phyloP scores from a whole-genome alignment of 1,139 yeast species.

The Hansenula sp. region DNA sequence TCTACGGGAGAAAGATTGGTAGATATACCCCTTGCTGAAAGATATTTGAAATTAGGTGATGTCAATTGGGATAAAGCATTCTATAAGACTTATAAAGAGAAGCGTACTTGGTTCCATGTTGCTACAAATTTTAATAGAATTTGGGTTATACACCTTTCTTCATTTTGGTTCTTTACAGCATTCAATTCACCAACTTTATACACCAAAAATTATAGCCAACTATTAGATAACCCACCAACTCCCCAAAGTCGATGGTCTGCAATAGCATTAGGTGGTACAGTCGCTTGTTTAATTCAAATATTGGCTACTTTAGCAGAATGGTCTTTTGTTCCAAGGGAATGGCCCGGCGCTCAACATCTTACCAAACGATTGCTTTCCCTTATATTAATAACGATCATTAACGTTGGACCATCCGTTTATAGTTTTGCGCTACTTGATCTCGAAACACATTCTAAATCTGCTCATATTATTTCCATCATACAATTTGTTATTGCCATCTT shows the following conservation, averaged over 20 bases:
- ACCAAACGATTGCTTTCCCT: conserved; percentile 40
- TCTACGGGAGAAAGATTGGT: conserved; percentile 40
- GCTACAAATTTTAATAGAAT: conserved; percentile 74
- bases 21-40: conserved; percentile 35
- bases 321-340: conserved; percentile 60
- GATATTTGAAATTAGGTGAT: conserved; percentile 44
- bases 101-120: conserved; percentile 74
- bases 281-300: conserved; percentile 62
- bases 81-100: conserved; percentile 69
- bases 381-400: conserved; percentile 38
- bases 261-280: conserved; percentile 67
- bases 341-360: conserved; percentile 62
- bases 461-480: conserved; percentile 45
- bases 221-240: conserved; percentile 60
- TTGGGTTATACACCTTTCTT: conserved; percentile 75
- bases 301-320: conserved; percentile 61
- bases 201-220: conserved; percentile 55
- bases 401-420: conserved; percentile 60
- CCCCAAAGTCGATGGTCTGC: conserved; percentile 57
- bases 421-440: conserved; percentile 50
- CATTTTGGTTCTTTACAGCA: conserved; percentile 80
- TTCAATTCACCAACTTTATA: conserved; percentile 76
- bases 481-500: conserved; percentile 59
- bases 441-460: conserved; percentile 45
- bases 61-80: conserved; percentile 63